Evolutionary conservation across 805 yeast genomes (phyloP).

Genomic region (Lipomyces oligophaga): DNA sequence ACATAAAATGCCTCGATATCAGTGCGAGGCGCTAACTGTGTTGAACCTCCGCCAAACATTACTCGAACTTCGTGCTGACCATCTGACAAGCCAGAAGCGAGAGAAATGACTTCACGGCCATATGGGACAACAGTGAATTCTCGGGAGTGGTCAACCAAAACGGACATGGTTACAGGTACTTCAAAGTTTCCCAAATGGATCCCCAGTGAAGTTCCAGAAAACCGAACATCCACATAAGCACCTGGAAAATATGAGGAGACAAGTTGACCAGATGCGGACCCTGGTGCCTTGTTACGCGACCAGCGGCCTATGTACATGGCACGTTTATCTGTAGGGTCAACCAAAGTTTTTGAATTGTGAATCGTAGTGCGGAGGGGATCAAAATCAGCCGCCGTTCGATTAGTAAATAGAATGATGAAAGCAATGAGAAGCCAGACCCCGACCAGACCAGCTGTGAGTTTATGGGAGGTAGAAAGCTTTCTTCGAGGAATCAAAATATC

Average conservation of each 20-base stretch:
- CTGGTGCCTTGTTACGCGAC: constrained; percentile 25
- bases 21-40: constrained; percentile 13
- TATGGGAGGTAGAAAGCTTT: constrained; percentile 2
- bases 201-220: constrained; percentile 28
- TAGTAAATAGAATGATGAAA: constrained; percentile 7
- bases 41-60: constrained; percentile 12
- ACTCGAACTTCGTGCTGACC: constrained; percentile 18
- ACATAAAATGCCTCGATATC: constrained; percentile 27
- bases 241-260: constrained; percentile 22
- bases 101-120: constrained; percentile 23
- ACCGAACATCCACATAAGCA: constrained; percentile 21
- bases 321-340: constrained; percentile 15
- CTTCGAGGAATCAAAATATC: neutral
- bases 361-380: constrained; percentile 24
- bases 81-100: constrained; percentile 11
- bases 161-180: constrained; percentile 16
- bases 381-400: constrained; percentile 6
- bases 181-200: constrained; percentile 24
- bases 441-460: constrained; percentile 15
- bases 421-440: constrained; percentile 25
- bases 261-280: constrained; percentile 18
- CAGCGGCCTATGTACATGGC: constrained; percentile 23
- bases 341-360: constrained; percentile 3
- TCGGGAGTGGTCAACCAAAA: constrained; percentile 10
- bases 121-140: constrained; percentile 19